Conservation (phyloP, 1,284 basidiomycete genomes). For the Somion occarium region DNA sequence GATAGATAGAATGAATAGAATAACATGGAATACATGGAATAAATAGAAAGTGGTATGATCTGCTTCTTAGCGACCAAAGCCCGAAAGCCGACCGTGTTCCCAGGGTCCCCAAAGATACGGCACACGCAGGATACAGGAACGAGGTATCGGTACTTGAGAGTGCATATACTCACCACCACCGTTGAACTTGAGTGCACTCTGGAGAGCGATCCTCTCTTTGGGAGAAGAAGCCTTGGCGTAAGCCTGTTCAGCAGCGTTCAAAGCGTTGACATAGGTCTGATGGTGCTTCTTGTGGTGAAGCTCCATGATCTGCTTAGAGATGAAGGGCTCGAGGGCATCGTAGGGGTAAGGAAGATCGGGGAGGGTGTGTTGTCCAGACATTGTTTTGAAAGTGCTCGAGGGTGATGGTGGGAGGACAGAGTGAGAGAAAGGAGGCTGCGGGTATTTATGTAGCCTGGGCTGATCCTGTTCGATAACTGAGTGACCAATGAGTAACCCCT, state of each 20-base stretch:
- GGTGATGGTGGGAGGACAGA: background rate
- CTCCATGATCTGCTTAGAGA: slow-evolving; percentile 82
- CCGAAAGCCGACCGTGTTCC: no score
- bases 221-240: slow-evolving; percentile 66
- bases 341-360: slow-evolving; percentile 90
- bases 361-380: slow-evolving; percentile 57
- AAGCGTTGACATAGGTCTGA: slow-evolving; percentile 86
- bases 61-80: background rate
- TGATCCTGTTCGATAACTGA: slow-evolving; percentile 2
- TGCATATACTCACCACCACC: slow-evolving; percentile 61
- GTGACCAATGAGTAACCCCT: background rate
- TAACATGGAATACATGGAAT: no score
- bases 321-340: slow-evolving; percentile 78
- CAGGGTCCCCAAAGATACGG: no score
- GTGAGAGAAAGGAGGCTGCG: background rate
- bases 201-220: slow-evolving; percentile 82
- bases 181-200: slow-evolving; percentile 88
- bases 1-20: background rate
- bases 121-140: no score
- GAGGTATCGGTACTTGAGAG: no score
- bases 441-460: background rate
- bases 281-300: slow-evolving; percentile 98
- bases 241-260: slow-evolving; percentile 88
- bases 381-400: slow-evolving; percentile 10
- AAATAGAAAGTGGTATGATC: background rate